Percentiles rank a stretch among this genome's conserved stretches.
Conservation (phyloP, 139 green algal species). For the Pycnococcus provasolii region DNA sequence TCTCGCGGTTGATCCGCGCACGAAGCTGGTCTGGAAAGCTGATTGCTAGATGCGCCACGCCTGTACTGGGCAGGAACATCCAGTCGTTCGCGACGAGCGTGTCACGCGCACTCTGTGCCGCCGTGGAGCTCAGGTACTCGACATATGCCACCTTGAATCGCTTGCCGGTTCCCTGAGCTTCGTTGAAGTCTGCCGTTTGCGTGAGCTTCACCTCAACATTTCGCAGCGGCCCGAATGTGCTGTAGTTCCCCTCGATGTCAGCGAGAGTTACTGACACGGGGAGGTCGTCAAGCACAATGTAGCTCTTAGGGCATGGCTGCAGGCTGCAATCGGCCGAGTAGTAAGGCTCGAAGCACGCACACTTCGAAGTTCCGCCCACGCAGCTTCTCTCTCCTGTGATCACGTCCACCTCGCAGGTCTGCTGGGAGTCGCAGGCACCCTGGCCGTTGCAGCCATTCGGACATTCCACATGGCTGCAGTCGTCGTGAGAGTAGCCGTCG, state of each 20-base stretch:
- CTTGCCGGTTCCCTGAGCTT: too few species aligned
- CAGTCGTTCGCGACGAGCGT: not conserved
- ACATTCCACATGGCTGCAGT: constrained; percentile 14
- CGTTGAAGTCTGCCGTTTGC: too few species aligned
- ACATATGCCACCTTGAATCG: not conserved
- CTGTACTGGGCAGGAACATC: not conserved
- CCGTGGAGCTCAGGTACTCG: constrained; percentile 1
- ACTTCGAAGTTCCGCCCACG: constrained; percentile 16
- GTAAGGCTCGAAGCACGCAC: constrained; percentile 15
- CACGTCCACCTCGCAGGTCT: not conserved
- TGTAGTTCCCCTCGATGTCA: not conserved
- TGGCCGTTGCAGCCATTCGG: constrained; percentile 10
- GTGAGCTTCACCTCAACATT: too few species aligned
- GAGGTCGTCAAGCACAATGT: constrained; percentile 1
- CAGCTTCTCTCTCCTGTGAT: constrained; percentile 15
- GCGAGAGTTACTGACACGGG: not conserved
- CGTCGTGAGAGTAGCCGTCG: constrained; percentile 10
- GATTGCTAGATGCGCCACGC: not conserved
- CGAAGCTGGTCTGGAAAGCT: constrained; percentile 8
- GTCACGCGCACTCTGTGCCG: not conserved
- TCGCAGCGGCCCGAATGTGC: too few species aligned
- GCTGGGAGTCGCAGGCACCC: constrained; percentile 11
- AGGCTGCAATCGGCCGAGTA: constrained; percentile 7
- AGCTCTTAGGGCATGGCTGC: not conserved
- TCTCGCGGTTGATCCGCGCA: not conserved